These are phyloP conservation scores for Phylloporus sp. DNA, from an alignment of 768 basidiomycete genomes.

Conservation along the genomic window DNA sequence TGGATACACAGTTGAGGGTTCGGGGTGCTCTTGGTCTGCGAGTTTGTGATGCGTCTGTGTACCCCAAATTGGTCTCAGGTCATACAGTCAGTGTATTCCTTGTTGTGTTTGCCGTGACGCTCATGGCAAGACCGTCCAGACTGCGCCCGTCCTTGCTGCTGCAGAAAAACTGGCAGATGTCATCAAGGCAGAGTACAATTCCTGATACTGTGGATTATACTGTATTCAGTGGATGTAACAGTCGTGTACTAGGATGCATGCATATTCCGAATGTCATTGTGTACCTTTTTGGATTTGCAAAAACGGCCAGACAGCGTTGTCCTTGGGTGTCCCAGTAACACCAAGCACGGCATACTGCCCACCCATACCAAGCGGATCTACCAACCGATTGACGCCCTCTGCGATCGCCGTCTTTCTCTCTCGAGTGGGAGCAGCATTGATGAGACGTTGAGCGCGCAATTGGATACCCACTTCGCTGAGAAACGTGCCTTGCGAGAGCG, in stretches of 20 bases:
- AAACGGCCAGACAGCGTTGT: conserved; percentile 31
- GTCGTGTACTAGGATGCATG: neutral
- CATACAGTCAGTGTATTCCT: conserved; percentile 38
- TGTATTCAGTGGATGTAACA: neutral
- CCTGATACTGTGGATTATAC: neutral
- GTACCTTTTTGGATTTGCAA: conserved; percentile 1
- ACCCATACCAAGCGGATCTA: conserved; percentile 84
- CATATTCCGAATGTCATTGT: neutral
- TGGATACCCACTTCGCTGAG: conserved; percentile 73
- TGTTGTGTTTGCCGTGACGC: neutral
- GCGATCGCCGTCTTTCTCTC: conserved; percentile 53
- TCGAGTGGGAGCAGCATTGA: conserved; percentile 44
- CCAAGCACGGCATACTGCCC: conserved; percentile 81
- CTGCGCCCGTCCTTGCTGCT: conserved; percentile 29
- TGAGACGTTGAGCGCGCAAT: conserved; percentile 60
- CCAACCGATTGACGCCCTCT: conserved; percentile 62
- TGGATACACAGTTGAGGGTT: conserved; percentile 42
- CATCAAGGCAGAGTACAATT: conserved; percentile 26
- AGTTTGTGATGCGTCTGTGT: conserved; percentile 45
- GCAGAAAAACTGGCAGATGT: conserved; percentile 35
- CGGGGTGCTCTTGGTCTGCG: conserved; percentile 41
- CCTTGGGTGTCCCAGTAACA: conserved; percentile 25
- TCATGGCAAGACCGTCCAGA: conserved; percentile 9
- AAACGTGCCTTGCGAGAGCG: conserved; percentile 74
- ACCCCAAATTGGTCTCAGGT: conserved; percentile 41